Conservation (phyloP, 768 basidiomycete species). For the Mycena maculata region DNA sequence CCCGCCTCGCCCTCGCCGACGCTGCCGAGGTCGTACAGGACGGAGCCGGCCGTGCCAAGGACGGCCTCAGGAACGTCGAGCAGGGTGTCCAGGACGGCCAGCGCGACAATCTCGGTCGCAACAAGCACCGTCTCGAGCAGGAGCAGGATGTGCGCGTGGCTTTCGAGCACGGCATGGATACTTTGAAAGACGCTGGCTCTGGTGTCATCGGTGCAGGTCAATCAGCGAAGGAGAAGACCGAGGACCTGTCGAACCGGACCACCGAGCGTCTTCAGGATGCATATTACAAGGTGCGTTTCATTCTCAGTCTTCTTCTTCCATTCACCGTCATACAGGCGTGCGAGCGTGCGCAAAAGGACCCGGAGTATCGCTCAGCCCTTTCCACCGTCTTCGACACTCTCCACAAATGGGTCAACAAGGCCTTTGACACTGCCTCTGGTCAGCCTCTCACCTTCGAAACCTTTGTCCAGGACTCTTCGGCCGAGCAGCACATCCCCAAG, state of each 20-base stretch:
- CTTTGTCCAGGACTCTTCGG: constrained; percentile 25
- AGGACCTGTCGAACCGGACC: constrained; percentile 60
- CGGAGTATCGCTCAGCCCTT: constrained; percentile 67
- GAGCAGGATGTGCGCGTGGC: constrained; percentile 62
- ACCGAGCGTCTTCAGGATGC: constrained; percentile 59
- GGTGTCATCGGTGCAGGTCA: constrained; percentile 67
- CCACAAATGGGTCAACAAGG: constrained; percentile 66
- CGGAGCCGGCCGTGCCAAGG: constrained; percentile 63
- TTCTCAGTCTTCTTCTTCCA: too few species aligned
- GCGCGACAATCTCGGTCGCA: constrained; percentile 67
- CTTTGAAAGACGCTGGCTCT: constrained; percentile 66
- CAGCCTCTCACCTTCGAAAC: constrained; percentile 53
- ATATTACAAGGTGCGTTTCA: constrained; percentile 58
- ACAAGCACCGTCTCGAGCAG: constrained; percentile 60
- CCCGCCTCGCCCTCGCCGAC: constrained; percentile 73
- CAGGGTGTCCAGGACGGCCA: constrained; percentile 69
- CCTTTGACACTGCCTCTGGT: constrained; percentile 62
- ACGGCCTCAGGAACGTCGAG: constrained; percentile 65
- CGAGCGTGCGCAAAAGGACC: constrained; percentile 72
- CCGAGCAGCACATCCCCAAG: constrained; percentile 27
- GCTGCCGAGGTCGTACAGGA: constrained; percentile 69
- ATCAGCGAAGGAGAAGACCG: constrained; percentile 50
- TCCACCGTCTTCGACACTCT: constrained; percentile 67
- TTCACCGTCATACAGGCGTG: constrained; percentile 57
- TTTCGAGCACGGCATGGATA: constrained; percentile 78